Percentiles rank a stretch among this genome's conserved stretches.
These are phyloP conservation scores for Sarocladium brachiariae DNA, from an alignment of 2,329 filamentous ascomycete genomes.

Conservation along the genomic window DNA sequence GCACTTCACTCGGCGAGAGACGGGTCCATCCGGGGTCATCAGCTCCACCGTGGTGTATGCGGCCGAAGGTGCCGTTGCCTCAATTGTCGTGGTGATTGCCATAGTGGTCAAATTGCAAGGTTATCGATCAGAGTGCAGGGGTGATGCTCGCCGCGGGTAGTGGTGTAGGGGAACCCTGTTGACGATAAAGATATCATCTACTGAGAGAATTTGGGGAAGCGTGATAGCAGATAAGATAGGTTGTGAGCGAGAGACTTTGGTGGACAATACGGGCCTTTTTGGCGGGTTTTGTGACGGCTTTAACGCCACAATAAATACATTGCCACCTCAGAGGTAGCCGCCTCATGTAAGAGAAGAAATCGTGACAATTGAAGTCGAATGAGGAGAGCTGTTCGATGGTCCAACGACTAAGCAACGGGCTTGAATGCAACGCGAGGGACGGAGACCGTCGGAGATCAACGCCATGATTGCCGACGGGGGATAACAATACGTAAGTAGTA, in stretches of 20 bases:
- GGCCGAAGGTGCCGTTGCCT: not conserved
- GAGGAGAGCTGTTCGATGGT: not conserved
- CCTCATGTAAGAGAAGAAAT: not conserved
- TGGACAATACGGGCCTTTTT: too few species aligned
- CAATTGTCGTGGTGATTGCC: not conserved
- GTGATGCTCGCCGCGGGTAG: too few species aligned
- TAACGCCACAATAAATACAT: not conserved
- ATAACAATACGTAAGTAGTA: too few species aligned
- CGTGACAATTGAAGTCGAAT: not conserved
- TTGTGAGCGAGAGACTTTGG: too few species aligned
- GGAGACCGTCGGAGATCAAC: not conserved
- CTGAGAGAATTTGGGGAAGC: not conserved
- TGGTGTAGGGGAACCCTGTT: not conserved
- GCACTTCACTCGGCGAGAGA: slow-evolving; percentile 32
- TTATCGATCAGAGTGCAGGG: not conserved
- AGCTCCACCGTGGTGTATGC: not conserved
- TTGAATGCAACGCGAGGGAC: not conserved
- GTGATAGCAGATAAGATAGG: not conserved
- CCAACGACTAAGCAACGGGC: not conserved
- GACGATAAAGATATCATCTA: not conserved
- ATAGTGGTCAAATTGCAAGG: not conserved
- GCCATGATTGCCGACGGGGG: not conserved
- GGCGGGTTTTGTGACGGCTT: not conserved
- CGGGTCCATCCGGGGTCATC: not conserved
- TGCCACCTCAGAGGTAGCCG: not conserved